These are phyloP conservation scores for Cyclostephanos tholiformis DNA, from an alignment of 108 stramenopile species.

Conservation along the genomic window DNA sequence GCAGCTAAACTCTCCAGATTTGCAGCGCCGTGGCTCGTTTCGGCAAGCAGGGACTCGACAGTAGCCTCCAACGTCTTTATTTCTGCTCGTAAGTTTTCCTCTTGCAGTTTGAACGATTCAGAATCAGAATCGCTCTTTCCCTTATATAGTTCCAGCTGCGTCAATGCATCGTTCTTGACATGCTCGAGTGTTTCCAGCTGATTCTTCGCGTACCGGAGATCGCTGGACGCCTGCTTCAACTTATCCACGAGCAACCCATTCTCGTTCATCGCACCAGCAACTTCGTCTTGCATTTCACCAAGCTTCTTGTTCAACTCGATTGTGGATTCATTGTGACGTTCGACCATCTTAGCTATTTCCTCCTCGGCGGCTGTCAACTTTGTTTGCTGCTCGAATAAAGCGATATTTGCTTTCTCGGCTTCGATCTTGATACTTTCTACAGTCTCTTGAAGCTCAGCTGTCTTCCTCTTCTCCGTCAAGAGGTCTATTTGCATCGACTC, in stretches of 20 bases:
- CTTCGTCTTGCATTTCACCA: constrained; percentile 38
- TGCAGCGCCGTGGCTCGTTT: constrained; percentile 6
- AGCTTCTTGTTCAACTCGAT: constrained; percentile 52
- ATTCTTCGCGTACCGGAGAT: constrained; percentile 15
- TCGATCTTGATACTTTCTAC: constrained; percentile 25
- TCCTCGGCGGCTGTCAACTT: constrained; percentile 23
- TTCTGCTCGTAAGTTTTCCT: constrained; percentile 10
- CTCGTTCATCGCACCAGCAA: constrained; percentile 17
- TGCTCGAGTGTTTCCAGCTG: constrained; percentile 34
- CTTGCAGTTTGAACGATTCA: constrained; percentile 24
- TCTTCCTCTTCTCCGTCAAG: constrained; percentile 36
- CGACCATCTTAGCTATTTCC: constrained; percentile 22
- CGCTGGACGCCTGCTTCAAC: constrained; percentile 36
- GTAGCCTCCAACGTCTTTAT: constrained; percentile 12
- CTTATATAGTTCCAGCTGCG: constrained; percentile 19
- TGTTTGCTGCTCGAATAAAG: constrained; percentile 24
- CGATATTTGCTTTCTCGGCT: constrained; percentile 24
- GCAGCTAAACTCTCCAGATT: background rate
- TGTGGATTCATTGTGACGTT: constrained; percentile 44
- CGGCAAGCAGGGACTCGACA: constrained; percentile 10
- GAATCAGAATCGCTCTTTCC: constrained; percentile 25
- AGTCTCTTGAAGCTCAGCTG: constrained; percentile 31
- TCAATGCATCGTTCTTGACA: constrained; percentile 30
- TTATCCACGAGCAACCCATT: constrained; percentile 29
- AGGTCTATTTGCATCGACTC: constrained; percentile 41